Percentiles rank a stretch among this genome's conserved stretches.
Evolutionary conservation across 139 green algal genomes (phyloP).

Genomic region (Trebouxia sp.): DNA sequence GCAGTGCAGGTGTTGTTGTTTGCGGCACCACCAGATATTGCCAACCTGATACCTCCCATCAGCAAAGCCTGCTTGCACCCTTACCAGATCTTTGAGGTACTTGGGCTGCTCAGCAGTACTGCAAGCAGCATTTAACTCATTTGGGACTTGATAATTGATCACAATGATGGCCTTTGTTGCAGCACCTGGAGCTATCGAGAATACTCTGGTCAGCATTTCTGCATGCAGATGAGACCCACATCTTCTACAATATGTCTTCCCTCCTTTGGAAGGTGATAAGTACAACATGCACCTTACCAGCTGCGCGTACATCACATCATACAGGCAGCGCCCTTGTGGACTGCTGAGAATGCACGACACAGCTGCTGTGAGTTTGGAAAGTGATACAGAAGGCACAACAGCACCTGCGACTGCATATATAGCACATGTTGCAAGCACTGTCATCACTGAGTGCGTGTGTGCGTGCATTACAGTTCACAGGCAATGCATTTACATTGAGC

Average conservation of each 20-base stretch:
- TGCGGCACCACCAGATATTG: constrained; percentile 30
- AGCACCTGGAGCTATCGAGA: constrained; percentile 55
- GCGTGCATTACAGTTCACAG: not conserved
- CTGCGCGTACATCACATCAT: not conserved
- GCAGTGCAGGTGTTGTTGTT: constrained; percentile 44
- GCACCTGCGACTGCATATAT: not conserved
- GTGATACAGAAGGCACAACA: too few relatives aligned
- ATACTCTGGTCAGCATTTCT: constrained; percentile 67
- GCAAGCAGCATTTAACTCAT: not conserved
- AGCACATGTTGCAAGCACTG: not conserved
- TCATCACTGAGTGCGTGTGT: not conserved
- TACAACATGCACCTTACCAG: not conserved
- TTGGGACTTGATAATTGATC: not conserved
- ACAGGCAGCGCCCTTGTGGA: not conserved
- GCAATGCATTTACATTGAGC: not conserved
- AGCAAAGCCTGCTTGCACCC: constrained; percentile 49
- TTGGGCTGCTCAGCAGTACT: not conserved
- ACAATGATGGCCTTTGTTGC: constrained; percentile 8
- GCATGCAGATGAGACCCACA: constrained; percentile 69
- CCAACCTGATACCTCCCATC: constrained; percentile 37
- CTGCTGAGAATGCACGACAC: not conserved
- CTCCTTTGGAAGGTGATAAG: constrained; percentile 73
- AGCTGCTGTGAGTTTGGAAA: too few relatives aligned
- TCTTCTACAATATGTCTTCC: constrained; percentile 81
- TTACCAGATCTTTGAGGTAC: constrained; percentile 44